Percentiles rank a stretch among this genome's conserved stretches.
Evolutionary conservation across 345 rosid genomes (phyloP).

Genomic region (Melastoma malabathricum): DNA sequence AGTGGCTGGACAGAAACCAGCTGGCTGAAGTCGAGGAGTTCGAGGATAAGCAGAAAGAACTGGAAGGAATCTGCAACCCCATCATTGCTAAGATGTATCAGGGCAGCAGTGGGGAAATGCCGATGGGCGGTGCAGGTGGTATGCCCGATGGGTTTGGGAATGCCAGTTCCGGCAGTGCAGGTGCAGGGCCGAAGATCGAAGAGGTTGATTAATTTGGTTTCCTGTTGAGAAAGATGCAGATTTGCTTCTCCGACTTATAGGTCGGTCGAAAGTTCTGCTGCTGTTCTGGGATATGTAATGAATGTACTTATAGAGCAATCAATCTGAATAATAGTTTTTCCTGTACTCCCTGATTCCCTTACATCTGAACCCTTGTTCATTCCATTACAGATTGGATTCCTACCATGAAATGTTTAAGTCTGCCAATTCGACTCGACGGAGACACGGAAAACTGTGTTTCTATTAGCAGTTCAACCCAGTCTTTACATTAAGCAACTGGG

Average conservation of each 20-base stretch:
- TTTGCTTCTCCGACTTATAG: no score
- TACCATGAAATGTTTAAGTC: no score
- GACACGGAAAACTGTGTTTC: no score
- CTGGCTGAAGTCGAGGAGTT: constrained; percentile 12
- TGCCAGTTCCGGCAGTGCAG: not conserved
- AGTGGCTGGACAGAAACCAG: constrained; percentile 9
- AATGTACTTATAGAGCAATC: no score
- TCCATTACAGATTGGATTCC: no score
- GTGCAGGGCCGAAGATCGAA: constrained; percentile 16
- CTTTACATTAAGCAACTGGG: not conserved
- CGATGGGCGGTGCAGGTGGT: constrained; percentile 3
- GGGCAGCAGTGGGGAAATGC: constrained; percentile 9
- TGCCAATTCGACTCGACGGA: no score
- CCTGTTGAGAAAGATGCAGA: not conserved
- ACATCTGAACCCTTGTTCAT: no score
- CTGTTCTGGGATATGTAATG: no score
- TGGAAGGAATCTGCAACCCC: constrained; percentile 15
- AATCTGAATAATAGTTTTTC: no score
- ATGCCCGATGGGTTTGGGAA: constrained; percentile 1
- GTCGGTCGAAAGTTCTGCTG: no score
- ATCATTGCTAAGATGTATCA: constrained; percentile 12
- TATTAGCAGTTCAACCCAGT: no score
- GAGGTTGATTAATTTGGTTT: constrained; percentile 9
- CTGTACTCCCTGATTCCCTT: no score
- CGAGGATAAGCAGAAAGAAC: constrained; percentile 9